Evolutionary conservation across 176 grass and related monocot species (phyloP), one percentile per base, ranked within the genome.

Genomic region (Thalia dealbata): DNA sequence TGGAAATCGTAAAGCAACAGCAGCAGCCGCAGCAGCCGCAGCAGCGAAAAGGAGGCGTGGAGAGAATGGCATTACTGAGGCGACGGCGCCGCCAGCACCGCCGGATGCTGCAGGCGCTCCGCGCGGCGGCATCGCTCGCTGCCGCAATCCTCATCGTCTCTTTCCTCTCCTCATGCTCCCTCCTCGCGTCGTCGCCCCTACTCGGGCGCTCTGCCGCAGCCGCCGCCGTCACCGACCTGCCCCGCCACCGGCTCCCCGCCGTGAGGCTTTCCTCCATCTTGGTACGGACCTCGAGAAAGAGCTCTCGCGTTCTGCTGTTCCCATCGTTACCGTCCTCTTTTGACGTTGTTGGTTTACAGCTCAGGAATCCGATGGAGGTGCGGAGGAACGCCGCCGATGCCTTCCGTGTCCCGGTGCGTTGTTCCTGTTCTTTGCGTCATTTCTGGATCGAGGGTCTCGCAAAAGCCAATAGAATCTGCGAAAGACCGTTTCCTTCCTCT

Each of bases 121-220:
- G 85, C 25, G 74, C 78, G 52, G 77, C 81, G 27, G 75, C 71
- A 52, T 83, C 79, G 52, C 82, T 81, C 78, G 51, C 60, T 29
- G 83, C 87, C 14, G 81, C 95, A 6, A 69, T 84, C 14, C 45
- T 99, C 76, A 72, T 99, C 73, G 32, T 99, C 58, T 0, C 88
- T 77, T 79, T 91, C 52, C 78, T 90, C 75, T 71, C 85, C 22
- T 91, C 81, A 84, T 76, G 86, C 82, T 91, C 78, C 85, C 42
- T 97, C 69, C 81, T 99, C 54, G 91, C 85, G 26, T 85, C 83
- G 44, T 87, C 85, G 50, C 84, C 83, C 58, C 85, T 84, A 16
- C 79, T 82, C 26, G 82, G 64, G 68, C 72, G 78, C 72, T 35
- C 30, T 64, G 81, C 38, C 66, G 82, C 28, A 80, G 80, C 52